Conservation (phyloP, 495 filamentous ascomycete genomes). For the Wilcoxina mikolae region DNA sequence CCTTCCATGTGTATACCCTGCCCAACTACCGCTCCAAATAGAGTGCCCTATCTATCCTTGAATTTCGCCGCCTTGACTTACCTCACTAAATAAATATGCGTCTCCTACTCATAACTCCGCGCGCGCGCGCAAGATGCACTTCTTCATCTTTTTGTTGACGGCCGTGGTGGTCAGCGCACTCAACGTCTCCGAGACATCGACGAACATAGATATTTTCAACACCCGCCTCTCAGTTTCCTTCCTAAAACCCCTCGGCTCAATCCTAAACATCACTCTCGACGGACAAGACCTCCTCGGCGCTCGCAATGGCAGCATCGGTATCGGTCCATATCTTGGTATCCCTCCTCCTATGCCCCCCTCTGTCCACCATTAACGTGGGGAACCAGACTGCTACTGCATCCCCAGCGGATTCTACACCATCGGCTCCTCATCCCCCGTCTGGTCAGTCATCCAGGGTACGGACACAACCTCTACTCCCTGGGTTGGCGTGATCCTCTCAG, state of each 20-base stretch:
- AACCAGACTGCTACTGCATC: conserved; percentile 39
- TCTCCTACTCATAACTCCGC: too few relatives aligned
- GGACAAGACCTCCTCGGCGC: conserved; percentile 38
- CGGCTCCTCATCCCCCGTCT: conserved; percentile 34
- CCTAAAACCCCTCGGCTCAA: conserved; percentile 33
- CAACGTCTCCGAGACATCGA: conserved; percentile 16
- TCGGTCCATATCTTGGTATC: conserved; percentile 39
- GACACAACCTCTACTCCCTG: conserved; percentile 37
- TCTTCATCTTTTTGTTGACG: too few relatives aligned
- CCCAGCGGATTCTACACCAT: conserved; percentile 41
- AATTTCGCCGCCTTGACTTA: too few relatives aligned
- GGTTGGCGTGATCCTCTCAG: conserved; percentile 38
- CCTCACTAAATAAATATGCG: too few relatives aligned
- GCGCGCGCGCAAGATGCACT: too few relatives aligned
- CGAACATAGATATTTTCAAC: conserved; percentile 33
- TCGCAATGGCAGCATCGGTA: conserved; percentile 34
- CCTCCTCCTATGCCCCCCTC: neutral
- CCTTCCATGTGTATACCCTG: too few relatives aligned
- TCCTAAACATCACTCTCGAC: conserved; percentile 35
- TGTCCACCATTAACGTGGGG: neutral
- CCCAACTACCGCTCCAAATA: too few relatives aligned
- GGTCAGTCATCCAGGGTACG: conserved; percentile 35
- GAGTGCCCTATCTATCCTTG: too few relatives aligned
- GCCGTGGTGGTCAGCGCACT: too few relatives aligned
- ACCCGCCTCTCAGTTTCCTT: conserved; percentile 36